Evolutionary conservation across 176 grass and related monocot genomes (phyloP).

Genomic region (Oryza glumipatula): DNA sequence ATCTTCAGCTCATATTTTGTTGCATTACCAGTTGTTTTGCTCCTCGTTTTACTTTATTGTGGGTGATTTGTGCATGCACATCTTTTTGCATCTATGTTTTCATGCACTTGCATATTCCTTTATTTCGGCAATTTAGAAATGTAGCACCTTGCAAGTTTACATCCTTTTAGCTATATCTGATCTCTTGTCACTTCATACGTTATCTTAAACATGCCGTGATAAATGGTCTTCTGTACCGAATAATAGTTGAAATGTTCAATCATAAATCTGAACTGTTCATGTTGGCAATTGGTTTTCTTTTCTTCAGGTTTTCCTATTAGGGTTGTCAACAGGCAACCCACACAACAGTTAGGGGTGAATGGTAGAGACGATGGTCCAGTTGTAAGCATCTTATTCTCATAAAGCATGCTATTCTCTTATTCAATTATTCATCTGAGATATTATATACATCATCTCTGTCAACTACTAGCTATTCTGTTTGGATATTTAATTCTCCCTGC

Average conservation of each 20-base stretch:
- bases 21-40: slow-evolving; percentile 22
- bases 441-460: slow-evolving; percentile 1
- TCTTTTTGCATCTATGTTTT: slow-evolving; percentile 32
- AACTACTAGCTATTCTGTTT: slow-evolving; percentile 9
- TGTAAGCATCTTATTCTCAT: slow-evolving; percentile 60
- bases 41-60: slow-evolving; percentile 23
- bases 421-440: background rate
- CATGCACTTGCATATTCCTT: slow-evolving; percentile 17
- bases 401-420: slow-evolving; percentile 36
- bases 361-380: slow-evolving; percentile 82
- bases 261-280: slow-evolving; percentile 30
- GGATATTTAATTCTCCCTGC: slow-evolving; percentile 5
- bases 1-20: slow-evolving; percentile 26
- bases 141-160: background rate
- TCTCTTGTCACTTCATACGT: background rate
- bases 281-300: slow-evolving; percentile 28
- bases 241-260: background rate
- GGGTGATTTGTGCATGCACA: slow-evolving; percentile 27
- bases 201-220: slow-evolving; percentile 3
- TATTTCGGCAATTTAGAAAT: slow-evolving; percentile 10
- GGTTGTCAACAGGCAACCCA: slow-evolving; percentile 56
- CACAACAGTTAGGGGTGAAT: slow-evolving; percentile 69
- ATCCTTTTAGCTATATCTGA: slow-evolving; percentile 18
- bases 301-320: slow-evolving; percentile 66
- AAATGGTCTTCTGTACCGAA: slow-evolving; percentile 11